These are phyloP conservation scores for Aurinia saxatilis DNA, from an alignment of 345 rosid genomes.

Conservation along the genomic window DNA sequence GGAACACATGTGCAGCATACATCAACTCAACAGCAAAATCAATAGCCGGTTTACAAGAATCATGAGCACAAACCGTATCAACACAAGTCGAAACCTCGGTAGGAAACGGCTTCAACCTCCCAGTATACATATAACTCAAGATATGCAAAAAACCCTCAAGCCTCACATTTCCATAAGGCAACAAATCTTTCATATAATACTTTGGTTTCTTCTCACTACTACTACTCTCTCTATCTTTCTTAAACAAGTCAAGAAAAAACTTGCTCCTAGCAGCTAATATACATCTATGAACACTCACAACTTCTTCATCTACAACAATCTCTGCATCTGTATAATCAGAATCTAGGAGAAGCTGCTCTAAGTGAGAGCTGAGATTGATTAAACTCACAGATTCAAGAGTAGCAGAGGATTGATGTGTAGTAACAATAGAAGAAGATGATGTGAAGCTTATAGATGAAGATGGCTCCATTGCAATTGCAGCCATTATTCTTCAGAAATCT, in stretches of 20 bases:
- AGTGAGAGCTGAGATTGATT: constrained; percentile 64
- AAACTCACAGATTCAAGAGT: constrained; percentile 59
- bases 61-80: constrained; percentile 60
- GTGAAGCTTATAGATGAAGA: constrained; percentile 76
- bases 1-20: constrained; percentile 73
- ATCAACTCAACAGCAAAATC: constrained; percentile 73
- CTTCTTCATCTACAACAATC: constrained; percentile 42
- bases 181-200: constrained; percentile 43
- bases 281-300: constrained; percentile 75
- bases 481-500: constrained; percentile 34
- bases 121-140: constrained; percentile 73
- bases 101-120: constrained; percentile 69
- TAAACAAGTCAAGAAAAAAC: constrained; percentile 66
- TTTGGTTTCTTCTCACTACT: constrained; percentile 37
- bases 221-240: constrained; percentile 42
- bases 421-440: constrained; percentile 52
- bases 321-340: constrained; percentile 79
- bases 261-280: constrained; percentile 78
- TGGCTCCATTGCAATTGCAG: constrained; percentile 51
- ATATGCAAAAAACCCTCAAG: constrained; percentile 67
- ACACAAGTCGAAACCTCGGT: constrained; percentile 75
- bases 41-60: constrained; percentile 83
- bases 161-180: constrained; percentile 68
- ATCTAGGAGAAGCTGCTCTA: constrained; percentile 61
- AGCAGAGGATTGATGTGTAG: constrained; percentile 31